Percentiles rank a stretch among this genome's conserved stretches.
These are phyloP conservation scores for Aspergillus ruber DNA, from an alignment of 2,329 filamentous ascomycete species.

Conservation along the genomic window DNA sequence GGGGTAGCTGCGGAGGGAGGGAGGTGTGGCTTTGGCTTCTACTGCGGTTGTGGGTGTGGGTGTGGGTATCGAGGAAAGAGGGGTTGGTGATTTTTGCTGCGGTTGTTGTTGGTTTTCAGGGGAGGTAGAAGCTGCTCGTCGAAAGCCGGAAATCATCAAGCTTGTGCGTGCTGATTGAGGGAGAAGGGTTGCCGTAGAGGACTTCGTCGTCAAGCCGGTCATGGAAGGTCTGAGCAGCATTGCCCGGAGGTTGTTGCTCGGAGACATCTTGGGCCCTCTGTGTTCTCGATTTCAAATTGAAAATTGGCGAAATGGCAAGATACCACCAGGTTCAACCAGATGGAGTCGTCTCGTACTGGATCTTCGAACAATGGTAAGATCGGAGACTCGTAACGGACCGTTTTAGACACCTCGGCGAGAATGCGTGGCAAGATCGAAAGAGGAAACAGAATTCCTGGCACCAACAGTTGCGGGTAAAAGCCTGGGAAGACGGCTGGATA, in stretches of 20 bases:
- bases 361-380: not conserved
- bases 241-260: conserved; percentile 22
- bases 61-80: not conserved
- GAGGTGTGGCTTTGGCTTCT: conserved; percentile 9
- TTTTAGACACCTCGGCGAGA: not conserved
- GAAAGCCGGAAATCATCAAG: conserved; percentile 5
- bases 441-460: not conserved
- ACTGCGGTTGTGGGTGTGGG: not conserved
- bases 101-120: conserved; percentile 4
- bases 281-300: not conserved
- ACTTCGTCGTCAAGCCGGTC: conserved; percentile 19
- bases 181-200: conserved; percentile 11
- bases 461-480: not conserved
- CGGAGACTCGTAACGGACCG: not conserved
- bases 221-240: conserved; percentile 24
- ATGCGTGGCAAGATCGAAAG: not conserved
- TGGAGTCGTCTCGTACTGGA: not conserved
- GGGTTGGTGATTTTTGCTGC: not conserved
- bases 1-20: conserved; percentile 30
- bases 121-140: conserved; percentile 4
- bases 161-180: conserved; percentile 8
- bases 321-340: not conserved
- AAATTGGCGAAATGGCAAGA: not conserved
- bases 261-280: conserved; percentile 18
- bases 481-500: not conserved